These are phyloP conservation scores for Capsella bursapastoris DNA, from an alignment of 345 rosid species.

Conservation along the genomic window DNA sequence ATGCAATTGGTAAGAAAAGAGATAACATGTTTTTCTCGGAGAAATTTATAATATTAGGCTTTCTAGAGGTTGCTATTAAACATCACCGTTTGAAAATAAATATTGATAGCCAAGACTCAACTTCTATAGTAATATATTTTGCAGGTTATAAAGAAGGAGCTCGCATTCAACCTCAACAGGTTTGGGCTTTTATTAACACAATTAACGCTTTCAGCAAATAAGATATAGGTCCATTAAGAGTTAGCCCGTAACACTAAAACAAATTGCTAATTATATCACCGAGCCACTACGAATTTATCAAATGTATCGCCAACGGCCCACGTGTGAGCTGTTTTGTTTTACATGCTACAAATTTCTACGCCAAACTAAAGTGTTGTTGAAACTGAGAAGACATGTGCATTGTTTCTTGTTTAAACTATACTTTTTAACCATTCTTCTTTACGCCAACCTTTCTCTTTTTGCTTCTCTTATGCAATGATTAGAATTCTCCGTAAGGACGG, in stretches of 20 bases:
- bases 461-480: slow-evolving; percentile 23
- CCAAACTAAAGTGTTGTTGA: background rate
- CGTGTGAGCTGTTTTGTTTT: background rate
- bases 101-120: background rate
- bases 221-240: background rate
- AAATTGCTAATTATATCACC: background rate
- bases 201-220: background rate
- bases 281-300: too few relatives aligned
- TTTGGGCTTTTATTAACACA: background rate
- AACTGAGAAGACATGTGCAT: background rate
- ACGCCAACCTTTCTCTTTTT: background rate
- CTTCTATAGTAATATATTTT: background rate
- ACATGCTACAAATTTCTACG: background rate
- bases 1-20: too few relatives aligned
- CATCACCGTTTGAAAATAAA: background rate
- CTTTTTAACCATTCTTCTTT: background rate
- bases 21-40: too few relatives aligned
- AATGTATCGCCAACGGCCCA: background rate
- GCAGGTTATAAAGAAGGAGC: background rate
- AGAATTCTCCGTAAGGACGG: slow-evolving; percentile 5
- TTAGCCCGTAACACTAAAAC: background rate
- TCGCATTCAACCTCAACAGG: background rate
- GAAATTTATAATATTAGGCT: too few relatives aligned
- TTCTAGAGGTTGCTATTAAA: background rate
- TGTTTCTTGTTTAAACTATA: slow-evolving; percentile 3